These are phyloP conservation scores for Hypoxylon rickii DNA, from an alignment of 495 filamentous ascomycete genomes.

Conservation along the genomic window DNA sequence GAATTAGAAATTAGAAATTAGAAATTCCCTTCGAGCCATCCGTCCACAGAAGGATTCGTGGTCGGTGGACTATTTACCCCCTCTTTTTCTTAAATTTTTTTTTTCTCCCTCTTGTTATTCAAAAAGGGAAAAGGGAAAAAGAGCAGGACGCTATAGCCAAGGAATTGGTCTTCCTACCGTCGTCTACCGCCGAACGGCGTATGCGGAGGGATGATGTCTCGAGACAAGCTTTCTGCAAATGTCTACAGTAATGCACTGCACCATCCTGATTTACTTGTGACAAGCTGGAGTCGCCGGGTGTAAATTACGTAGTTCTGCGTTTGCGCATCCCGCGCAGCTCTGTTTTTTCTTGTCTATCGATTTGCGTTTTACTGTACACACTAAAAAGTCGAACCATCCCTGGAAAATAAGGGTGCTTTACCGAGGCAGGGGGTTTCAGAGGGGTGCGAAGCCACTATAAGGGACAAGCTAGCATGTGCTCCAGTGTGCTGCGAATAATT, in stretches of 20 bases:
- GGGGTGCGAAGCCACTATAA: constrained; percentile 29
- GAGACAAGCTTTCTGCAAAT: constrained; percentile 2
- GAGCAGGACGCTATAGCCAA: too few species aligned
- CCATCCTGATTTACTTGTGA: too few species aligned
- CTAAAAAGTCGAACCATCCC: constrained; percentile 16
- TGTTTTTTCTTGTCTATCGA: not conserved
- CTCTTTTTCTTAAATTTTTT: constrained; percentile 5
- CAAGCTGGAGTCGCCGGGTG: constrained; percentile 11
- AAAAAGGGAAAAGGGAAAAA: too few species aligned
- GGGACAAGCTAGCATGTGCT: constrained; percentile 6
- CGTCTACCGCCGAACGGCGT: too few species aligned
- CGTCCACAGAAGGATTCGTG: constrained; percentile 30
- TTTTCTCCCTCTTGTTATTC: too few species aligned
- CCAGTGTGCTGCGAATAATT: too few species aligned
- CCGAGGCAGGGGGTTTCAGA: constrained; percentile 27
- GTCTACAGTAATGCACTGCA: not conserved
- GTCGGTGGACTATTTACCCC: constrained; percentile 23
- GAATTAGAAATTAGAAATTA: constrained; percentile 33
- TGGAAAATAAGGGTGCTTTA: constrained; percentile 11
- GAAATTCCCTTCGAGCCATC: too few species aligned
- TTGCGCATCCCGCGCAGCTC: constrained; percentile 5
- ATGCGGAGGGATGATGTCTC: too few species aligned
- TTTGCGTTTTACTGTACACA: constrained; percentile 12
- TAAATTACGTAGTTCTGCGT: constrained; percentile 27
- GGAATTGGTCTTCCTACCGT: too few species aligned